Percentiles rank a stretch among this genome's conserved stretches.
Evolutionary conservation across 306 rosid species (phyloP).

Genomic region (Vicia sativa): DNA sequence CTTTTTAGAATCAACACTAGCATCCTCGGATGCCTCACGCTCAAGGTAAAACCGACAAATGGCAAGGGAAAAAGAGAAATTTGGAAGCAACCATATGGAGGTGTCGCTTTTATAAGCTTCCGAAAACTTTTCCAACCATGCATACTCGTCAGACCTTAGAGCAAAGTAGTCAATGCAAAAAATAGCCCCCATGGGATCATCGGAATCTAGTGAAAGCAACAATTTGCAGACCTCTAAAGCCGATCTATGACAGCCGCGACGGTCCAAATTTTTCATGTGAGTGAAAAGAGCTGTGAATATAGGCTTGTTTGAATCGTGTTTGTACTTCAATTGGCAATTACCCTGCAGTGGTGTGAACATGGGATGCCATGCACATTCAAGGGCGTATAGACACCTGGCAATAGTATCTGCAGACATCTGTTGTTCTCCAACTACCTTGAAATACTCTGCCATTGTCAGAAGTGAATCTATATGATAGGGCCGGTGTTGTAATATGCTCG

Average conservation of each 20-base stretch:
- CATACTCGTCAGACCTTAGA: slow-evolving; percentile 87
- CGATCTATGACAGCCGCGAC: slow-evolving; percentile 97
- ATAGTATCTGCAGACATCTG: slow-evolving; percentile 86
- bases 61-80: slow-evolving; percentile 91
- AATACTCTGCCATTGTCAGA: slow-evolving; percentile 88
- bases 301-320: slow-evolving; percentile 77
- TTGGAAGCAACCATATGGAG: slow-evolving; percentile 90
- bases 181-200: slow-evolving; percentile 93
- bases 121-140: slow-evolving; percentile 85
- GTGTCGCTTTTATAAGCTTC: slow-evolving; percentile 79
- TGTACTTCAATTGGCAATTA: slow-evolving; percentile 84
- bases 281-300: slow-evolving; percentile 70
- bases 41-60: slow-evolving; percentile 80
- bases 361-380: slow-evolving; percentile 95
- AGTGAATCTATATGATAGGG: slow-evolving; percentile 91
- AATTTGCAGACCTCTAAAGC: slow-evolving; percentile 95
- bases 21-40: slow-evolving; percentile 50
- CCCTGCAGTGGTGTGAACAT: slow-evolving; percentile 86
- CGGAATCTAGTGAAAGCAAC: slow-evolving; percentile 84
- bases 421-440: slow-evolving; percentile 85
- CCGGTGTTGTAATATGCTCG: slow-evolving; percentile 57
- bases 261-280: slow-evolving; percentile 87
- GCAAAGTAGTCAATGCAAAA: slow-evolving; percentile 89
- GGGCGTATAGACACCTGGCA: slow-evolving; percentile 80
- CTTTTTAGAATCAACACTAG: slow-evolving; percentile 45